These are phyloP conservation scores for Coprinopsis cinerea DNA, from an alignment of 768 basidiomycete species.

Conservation along the genomic window DNA sequence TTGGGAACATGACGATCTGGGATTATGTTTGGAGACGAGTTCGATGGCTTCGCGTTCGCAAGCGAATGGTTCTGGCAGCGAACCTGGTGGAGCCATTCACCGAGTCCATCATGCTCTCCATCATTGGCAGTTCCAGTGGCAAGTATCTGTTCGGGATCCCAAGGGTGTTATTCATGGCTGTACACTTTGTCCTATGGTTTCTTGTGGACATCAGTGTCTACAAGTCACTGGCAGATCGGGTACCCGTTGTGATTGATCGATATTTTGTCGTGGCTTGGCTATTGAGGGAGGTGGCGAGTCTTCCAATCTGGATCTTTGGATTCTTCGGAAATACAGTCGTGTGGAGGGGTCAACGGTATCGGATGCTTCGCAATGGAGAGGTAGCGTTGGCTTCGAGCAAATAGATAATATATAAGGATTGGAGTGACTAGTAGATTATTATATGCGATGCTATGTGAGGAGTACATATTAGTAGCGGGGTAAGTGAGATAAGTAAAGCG, in stretches of 20 bases:
- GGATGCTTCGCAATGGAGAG: conserved; percentile 69
- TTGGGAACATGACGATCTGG: conserved; percentile 79
- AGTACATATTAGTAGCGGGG: conserved; percentile 8
- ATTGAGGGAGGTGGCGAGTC: conserved; percentile 70
- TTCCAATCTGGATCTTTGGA: conserved; percentile 85
- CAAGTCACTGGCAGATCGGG: conserved; percentile 62
- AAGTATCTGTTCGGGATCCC: conserved; percentile 46
- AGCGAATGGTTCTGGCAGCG: conserved; percentile 84
- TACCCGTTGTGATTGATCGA: conserved; percentile 42
- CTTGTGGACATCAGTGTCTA: conserved; percentile 79
- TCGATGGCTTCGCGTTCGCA: conserved; percentile 96
- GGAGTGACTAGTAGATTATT: background rate
- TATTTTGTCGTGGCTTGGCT: conserved; percentile 75
- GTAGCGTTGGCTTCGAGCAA: conserved; percentile 31
- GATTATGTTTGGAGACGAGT: conserved; percentile 88
- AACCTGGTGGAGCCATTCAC: conserved; percentile 91
- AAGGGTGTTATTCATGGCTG: conserved; percentile 44
- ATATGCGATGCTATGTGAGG: conserved; percentile 1
- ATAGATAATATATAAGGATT: conserved; percentile 1
- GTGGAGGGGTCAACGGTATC: conserved; percentile 84
- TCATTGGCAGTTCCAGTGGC: conserved; percentile 55
- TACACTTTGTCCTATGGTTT: conserved; percentile 69
- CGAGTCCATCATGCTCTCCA: conserved; percentile 70
- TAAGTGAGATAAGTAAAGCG: conserved; percentile 9
- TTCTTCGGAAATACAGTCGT: conserved; percentile 75